Conservation (phyloP, 1,284 basidiomycete genomes). For the Fomitopsis betulina region DNA sequence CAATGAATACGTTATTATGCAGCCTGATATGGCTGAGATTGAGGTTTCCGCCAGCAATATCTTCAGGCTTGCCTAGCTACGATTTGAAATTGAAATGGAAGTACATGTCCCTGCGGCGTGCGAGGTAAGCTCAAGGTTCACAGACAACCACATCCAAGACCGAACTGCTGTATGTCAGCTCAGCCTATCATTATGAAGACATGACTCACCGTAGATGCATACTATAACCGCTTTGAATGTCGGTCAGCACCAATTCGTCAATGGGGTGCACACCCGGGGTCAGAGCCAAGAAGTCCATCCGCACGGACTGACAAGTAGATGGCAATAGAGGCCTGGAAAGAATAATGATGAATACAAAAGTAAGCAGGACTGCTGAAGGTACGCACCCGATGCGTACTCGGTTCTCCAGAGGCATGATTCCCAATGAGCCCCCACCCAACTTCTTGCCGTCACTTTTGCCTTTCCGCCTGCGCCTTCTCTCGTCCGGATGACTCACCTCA, state of each 20-base stretch:
- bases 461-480: conserved; percentile 42
- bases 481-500: conserved; percentile 68
- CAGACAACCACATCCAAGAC: conserved; percentile 67
- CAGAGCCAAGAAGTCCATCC: conserved; percentile 81
- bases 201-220: conserved; percentile 67
- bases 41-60: no score
- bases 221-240: conserved; percentile 66
- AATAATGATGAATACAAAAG: neutral
- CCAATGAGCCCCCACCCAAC: conserved; percentile 41
- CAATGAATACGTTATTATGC: no score
- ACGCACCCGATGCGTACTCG: conserved; percentile 77
- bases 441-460: conserved; percentile 28
- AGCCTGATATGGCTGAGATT: no score
- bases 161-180: conserved; percentile 34
- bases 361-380: no score
- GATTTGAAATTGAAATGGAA: no score
- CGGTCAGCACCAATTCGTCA: conserved; percentile 68
- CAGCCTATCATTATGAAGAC: neutral
- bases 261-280: conserved; percentile 77
- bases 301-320: conserved; percentile 79
- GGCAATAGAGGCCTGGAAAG: conserved; percentile 61
- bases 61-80: no score
- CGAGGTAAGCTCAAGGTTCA: conserved; percentile 28
- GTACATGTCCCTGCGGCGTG: no score
- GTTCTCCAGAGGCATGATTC: conserved; percentile 77